Base-by-base conservation (phyloP, 192 early-diverging fungal genomes). In the Linnemannia zychae region DNA sequence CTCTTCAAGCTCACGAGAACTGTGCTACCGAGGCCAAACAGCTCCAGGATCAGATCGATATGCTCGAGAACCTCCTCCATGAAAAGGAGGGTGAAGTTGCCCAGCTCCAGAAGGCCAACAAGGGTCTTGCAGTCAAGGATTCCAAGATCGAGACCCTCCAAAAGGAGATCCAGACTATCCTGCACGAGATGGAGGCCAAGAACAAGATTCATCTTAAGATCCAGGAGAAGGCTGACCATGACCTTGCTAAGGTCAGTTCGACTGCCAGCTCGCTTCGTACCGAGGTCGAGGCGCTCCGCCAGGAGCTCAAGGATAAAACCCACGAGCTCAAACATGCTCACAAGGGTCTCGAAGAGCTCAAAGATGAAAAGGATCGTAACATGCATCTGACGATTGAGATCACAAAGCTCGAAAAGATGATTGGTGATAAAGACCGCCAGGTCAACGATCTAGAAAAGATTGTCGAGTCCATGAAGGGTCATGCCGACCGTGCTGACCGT, bases 191-290 rank as follows among this genome's bases (percentile, higher is more conserved):
- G 57, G 20, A 68, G 22, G n/a, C 60, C 6, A 84, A 78, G 17
- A 72, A 75, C 11, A 11, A 71, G 7, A 46, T 28, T 4, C 49
- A 33, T 9, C 20, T 36, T 11, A 67, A 38, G 5, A 1, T 75
- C 7, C 69, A 70, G 47, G 53, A 84, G 46, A 79, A 67, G 57
- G 44, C 77, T 0, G 77, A 65, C 18, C 33, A 71, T 1, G 73
- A 84, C 9, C 13, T 79, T 13, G 48, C 50, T 24, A 79, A 75
- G 63, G 53, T 84, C 67, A 79, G 68, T 15, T 78, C 82, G n/a
- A 79, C 82, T 2, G 82, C 73, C 18, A 75, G 72, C 20, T 57
- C 53, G 0, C 72, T 84, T 0, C 72, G 73, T 13, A 50, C 71
- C 38, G 82, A 84, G 36, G 50, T 71, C 13, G 72, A 78, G 18